These are phyloP conservation scores for Dioszegia aurantiaca DNA, from an alignment of 768 basidiomycete species.

Conservation along the genomic window DNA sequence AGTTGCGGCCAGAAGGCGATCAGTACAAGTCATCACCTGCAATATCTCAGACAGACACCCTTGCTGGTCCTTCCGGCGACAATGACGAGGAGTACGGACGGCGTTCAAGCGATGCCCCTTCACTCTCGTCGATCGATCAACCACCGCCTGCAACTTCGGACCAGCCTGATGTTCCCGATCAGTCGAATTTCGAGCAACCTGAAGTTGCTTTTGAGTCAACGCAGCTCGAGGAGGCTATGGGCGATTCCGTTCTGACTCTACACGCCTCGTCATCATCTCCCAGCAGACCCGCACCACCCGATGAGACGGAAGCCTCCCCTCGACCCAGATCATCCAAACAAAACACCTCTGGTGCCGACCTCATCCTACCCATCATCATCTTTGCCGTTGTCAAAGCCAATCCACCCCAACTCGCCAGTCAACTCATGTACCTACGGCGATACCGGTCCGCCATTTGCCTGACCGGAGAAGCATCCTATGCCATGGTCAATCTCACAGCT, in stretches of 20 bases:
- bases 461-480: conserved; percentile 85
- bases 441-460: conserved; percentile 60
- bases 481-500: conserved; percentile 88
- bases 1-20: conserved; percentile 64
- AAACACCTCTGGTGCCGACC: conserved; percentile 62
- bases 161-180: neutral
- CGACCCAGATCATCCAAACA: neutral
- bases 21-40: conserved; percentile 24
- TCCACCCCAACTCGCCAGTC: conserved; percentile 74
- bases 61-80: neutral
- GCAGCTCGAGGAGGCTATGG: conserved; percentile 46
- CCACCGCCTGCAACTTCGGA: neutral
- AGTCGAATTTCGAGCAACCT: no score
- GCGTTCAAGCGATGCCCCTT: no score
- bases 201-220: neutral
- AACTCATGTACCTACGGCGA: conserved; percentile 58
- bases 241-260: conserved; percentile 38
- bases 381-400: conserved; percentile 91
- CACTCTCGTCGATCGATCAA: neutral
- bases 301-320: neutral
- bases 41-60: neutral
- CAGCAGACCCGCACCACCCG: neutral
- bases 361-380: conserved; percentile 88
- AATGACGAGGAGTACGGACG: no score
- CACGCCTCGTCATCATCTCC: conserved; percentile 1